Evolutionary conservation across 139 green algal genomes (phyloP), one percentile per base, ranked within the genome.

Genomic region (Zygnema cylindricum): DNA sequence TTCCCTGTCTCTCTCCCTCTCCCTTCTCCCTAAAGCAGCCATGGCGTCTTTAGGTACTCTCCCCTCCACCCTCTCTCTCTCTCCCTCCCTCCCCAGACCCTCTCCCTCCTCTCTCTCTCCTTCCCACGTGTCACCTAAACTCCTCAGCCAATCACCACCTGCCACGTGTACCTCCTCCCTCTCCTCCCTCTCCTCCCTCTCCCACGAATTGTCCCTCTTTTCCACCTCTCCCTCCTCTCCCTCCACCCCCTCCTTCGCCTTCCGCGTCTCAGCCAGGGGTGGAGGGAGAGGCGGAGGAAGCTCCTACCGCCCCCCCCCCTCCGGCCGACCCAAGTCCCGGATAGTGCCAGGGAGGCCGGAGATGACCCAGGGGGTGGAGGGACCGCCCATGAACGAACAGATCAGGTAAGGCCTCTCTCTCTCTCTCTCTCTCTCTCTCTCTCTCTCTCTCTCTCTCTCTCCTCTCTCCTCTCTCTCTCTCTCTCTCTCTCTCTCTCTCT

Each of bases 381-480:
- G 71, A 43, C 71, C 71, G 3, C 36, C 71, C 3, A 79, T 79
- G 71, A 79, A 79, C 71, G 71, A 79, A 43, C 36, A 79, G 11
- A 79, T 79, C 36, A 79, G 11, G 43, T 79, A 63, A 63, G 49
- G 49, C 16, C 16, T 63, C 16, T 63, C 7, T 63, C 16, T 63
- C 7, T 63, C 49, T 16, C 16, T 63, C 7, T 63, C 16, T 63
- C 49, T 63, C 7, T 30, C 11, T 43, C 38, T 43, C 7, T 25
- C 36, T 41, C 71, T 43, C 71, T 55, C 38, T 16, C 36, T 38
- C 71, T 79, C 38, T 41, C 36, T 43, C 71, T 63, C 49, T 63
- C 49, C 16, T 16, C 16, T 16, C 16, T 16, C 16, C 49, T 30
- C 57, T n/a, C 30, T 73, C 57, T 30, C 30, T 30, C 57, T 36